Base-by-base conservation (phyloP, 441 rosid genomes). In the Populus hybrid region DNA sequence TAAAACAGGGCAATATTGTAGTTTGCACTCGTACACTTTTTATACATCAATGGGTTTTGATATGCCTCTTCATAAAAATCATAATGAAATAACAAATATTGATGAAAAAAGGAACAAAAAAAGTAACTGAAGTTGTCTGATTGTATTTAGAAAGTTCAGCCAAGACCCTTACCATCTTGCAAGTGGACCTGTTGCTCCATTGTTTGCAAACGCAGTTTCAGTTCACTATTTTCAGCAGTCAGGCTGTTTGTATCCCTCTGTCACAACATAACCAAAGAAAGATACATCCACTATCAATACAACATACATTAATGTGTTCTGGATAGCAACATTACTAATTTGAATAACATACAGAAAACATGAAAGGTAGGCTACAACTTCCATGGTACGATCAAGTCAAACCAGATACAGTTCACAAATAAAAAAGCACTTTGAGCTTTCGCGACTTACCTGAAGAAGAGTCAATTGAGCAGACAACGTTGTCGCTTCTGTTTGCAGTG, bases 191-290 rank as follows among this genome's bases (percentile, higher is more conserved):
- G 98, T 79, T 94, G 98, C 87, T 94, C 99, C 96, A 89, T 96
- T 0, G 98, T 90, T 84, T 94, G 98, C 89, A 96, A 83, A 0
- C 96, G 97, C 89, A 96, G 84, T 82, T 94, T 96, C 87, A 96
- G 81, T 85, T 96, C 99, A 81, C 87, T 92, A 83, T 94, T 96
- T 84, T 96, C 98, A 82, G 91, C 86, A 36, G 92, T 90, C 82
- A 96, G 86, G 75, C 98, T 95, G 91, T 88, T 94, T 66, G 98
- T 93, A 85, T 96, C 99, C 85, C 99, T 94, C 99, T 96, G 92
- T 70, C 70, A 85, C 73, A 67, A 72, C 63, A 75, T 26, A 79
- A 53, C 12, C 74, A 67, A 57, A 76, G 36, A 71, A 61, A 71
- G 75, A 68, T 12, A 76, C n/a, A 84, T 38, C 20, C 11, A 73